Evolutionary conservation across 2,329 filamentous ascomycete species (phyloP).

Genomic region (Penicillium italicum): DNA sequence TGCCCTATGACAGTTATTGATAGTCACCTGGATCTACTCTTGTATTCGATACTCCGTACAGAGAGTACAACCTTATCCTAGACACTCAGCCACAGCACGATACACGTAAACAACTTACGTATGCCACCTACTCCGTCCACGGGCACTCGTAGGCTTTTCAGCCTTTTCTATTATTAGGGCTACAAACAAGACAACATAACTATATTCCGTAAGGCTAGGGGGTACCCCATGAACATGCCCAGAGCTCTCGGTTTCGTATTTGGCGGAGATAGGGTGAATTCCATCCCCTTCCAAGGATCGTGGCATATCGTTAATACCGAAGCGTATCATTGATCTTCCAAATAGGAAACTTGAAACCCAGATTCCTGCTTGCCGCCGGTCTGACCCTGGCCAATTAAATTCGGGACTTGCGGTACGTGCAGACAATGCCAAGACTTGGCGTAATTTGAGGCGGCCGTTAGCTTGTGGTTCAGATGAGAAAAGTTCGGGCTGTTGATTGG

Average conservation of each 20-base stretch:
- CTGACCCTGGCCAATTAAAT: not conserved
- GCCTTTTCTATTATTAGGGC: too few species aligned
- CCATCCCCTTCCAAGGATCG: not conserved
- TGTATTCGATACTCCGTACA: too few species aligned
- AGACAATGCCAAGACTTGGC: not conserved
- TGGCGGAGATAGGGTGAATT: slow-evolving; percentile 3
- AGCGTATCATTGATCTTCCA: not conserved
- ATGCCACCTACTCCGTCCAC: too few species aligned
- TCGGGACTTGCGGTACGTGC: not conserved
- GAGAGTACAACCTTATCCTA: too few species aligned
- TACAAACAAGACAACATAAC: too few species aligned
- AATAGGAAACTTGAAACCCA: not conserved
- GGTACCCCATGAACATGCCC: too few species aligned
- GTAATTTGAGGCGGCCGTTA: slow-evolving; percentile 4
- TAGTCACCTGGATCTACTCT: too few species aligned
- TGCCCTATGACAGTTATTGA: too few species aligned
- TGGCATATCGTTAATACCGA: not conserved
- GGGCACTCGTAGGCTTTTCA: too few species aligned
- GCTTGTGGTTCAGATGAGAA: not conserved
- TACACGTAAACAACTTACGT: too few species aligned
- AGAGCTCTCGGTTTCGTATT: slow-evolving; percentile 1
- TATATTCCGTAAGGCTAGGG: too few species aligned
- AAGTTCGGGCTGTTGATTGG: not conserved
- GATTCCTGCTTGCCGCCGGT: not conserved
- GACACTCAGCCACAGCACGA: too few species aligned